Base-by-base conservation (phyloP, 148 eudicot genomes). In the Amaranthus palmeri region DNA sequence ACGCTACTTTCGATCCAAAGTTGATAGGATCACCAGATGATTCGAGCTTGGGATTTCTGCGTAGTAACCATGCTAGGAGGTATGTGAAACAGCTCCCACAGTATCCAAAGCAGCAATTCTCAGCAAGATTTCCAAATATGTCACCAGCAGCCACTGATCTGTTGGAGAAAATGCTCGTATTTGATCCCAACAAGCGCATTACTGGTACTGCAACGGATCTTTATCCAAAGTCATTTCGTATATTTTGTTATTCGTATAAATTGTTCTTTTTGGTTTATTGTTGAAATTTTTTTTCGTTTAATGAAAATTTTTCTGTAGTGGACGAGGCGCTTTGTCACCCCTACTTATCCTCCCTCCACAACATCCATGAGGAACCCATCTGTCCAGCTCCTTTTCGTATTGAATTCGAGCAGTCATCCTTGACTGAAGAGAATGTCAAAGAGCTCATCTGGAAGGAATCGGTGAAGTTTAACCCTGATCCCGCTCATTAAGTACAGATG, bases 381-480 rank as follows among this genome's bases (percentile, higher is more conserved):
- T 87, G 91, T 76, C 78, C 79, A 5, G 74, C 68, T 67, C 91
- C 89, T 50, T 91, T 91, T 68, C 81, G 76, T 54, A 78, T 88
- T 10, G 96, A 91, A 62, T 91, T 91, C 65, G 96, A 91, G 86
- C 86, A 88, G 52, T 85, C 86, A 57, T 68, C 89, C 9, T 81
- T 83, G 73, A 81, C 86, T 4, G 93, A 88, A 81, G 93, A 88
- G 70, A 77, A 82, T 51, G 87, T 92, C 60, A 92, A 87, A 81
- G 97, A 89, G 81, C 90, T 92, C 70, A 92, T 92, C 47, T 92
- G 92, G 97, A 84, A 78, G 80, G 95, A 92, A 74, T 83, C 95
- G 3, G 85, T 87, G 42, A 86, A 81, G 79, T 92, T 86, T 74
- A 87, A 92, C 75, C 96, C 97, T 0, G 88, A 86, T 68, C 93